phyloP scores from a whole-genome alignment of 371 early-diverging fungal species.

The Umbelopsis sp. region DNA sequence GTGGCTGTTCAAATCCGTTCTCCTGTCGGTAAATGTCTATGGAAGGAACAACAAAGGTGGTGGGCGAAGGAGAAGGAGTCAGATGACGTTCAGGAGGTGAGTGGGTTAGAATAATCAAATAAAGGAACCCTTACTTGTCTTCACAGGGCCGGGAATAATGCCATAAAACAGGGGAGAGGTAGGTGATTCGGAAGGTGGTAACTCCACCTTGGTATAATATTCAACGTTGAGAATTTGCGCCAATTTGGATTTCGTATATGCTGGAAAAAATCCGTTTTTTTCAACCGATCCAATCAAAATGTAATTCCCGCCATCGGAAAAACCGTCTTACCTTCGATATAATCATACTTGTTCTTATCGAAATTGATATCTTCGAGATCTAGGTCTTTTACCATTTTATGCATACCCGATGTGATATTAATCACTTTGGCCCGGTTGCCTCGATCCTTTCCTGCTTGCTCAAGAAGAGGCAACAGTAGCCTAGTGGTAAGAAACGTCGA shows the following conservation, averaged over 20 bases:
- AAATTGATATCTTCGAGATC: slow-evolving; percentile 8
- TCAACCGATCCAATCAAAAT: neutral
- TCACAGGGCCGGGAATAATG: slow-evolving; percentile 2
- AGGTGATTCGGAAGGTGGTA: neutral
- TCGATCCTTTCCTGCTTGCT: neutral
- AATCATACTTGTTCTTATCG: neutral
- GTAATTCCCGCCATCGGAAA: neutral
- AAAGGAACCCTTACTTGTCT: slow-evolving; percentile 11
- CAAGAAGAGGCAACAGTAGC: neutral
- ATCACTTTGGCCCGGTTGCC: neutral
- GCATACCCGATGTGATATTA: slow-evolving; percentile 7
- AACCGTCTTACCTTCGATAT: neutral
- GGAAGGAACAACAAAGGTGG: neutral
- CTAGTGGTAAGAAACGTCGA: slow-evolving; percentile 6
- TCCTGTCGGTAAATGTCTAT: slow-evolving; percentile 5
- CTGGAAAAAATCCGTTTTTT: neutral
- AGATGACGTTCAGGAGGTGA: neutral
- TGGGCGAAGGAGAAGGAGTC: neutral
- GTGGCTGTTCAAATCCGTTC: slow-evolving; percentile 1
- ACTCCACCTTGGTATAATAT: slow-evolving; percentile 1
- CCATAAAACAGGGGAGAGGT: neutral
- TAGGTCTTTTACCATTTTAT: slow-evolving; percentile 5
- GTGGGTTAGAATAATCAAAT: too few species aligned
- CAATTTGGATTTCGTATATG: slow-evolving; percentile 4
- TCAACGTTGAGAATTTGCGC: slow-evolving; percentile 1